Base-by-base conservation (phyloP, 495 filamentous ascomycete species). In the Glarea lozoyensis region DNA sequence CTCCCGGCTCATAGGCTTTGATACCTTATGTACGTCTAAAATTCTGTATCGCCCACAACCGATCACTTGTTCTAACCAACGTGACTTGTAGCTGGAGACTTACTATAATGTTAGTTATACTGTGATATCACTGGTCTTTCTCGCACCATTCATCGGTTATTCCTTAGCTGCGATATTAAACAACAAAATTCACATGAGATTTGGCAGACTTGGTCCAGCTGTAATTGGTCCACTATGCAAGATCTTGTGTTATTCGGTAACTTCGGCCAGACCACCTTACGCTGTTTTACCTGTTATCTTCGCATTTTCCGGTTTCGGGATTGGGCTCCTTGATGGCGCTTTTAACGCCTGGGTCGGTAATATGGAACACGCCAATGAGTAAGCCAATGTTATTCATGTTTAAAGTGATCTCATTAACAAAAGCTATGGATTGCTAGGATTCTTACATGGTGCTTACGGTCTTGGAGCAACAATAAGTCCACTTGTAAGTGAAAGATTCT, bases 281-380 rank as follows among this genome's bases (percentile, higher is more conserved):
- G 74, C 83, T 0, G 81, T 79, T 3, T 69, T 94, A 5, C 81
- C 86, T 22, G 56, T 79, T n/a, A 70, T 76, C 4, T 84, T 85
- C 57, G 70, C 84, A 47, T 54, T 89, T 21, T 62, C 77, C 2
- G 88, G 88, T 0, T 76, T 84, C 36, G 87, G 86, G 2, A 72
- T 78, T 44, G 86, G 84, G 5, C 60, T 84, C 39, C 75, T 77
- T 37, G 72, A 92, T 37, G 78, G 81, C 0, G 72, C 80, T 19
- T 88, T 81, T 65, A 93, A 93, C 54, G 82, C 87, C 1, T 93
- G 85, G 67, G 76, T 84, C 43, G 85, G 85, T 5, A 87, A 86
- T 48, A 73, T 93, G 54, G 69, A 75, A 12, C 75, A 74, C 19
- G 66, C 76, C 3, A 88, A 86, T 36, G 78, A 81, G 37, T 37